Evolutionary conservation across 495 filamentous ascomycete species (phyloP), one percentile per base, ranked within the genome.

Genomic region (Paragyromitra xinjiangensis): DNA sequence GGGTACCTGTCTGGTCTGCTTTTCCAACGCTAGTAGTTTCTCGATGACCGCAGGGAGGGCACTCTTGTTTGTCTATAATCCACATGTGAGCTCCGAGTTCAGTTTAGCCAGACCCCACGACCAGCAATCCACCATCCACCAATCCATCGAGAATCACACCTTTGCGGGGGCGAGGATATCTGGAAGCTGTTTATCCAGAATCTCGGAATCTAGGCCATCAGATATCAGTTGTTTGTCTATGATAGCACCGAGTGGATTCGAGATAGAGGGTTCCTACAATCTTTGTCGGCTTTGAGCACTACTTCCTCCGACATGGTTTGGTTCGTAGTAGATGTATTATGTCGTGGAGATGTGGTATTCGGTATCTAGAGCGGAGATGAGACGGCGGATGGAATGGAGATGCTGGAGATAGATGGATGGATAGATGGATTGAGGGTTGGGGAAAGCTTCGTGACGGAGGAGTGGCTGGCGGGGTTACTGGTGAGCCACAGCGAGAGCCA

Each of bases 1-100:
- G 67, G 77, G 64, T 76, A 97, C 94, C 89, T 99, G 95, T 88
- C 95, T 89, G 65, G 95, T 91, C 86, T 98, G 94, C 85, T 98
- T 99, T 88, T 99, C 95, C 80, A 99, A 86, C 24, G 86, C 85
- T 50, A 94, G 87, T 66, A 98, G 91, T 88, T 97, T 98, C 85
- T 99, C 95, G 80, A 99, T 91, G 76, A 94, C 94, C 42, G 88
- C 90, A 83, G 91, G 89, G 73, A 94, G 86, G 85, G 95, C 92
- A 82, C 86, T 90, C 92, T 96, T 76, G 34, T 53, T 56, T 65
- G 74, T 56, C 56, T 42, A 69, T 64, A 56, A 26, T 58, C 22
- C 24, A 73, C 69, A 48, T 39, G 69, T 72, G 39, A 82, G 78
- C 66, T 62, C 69, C 16, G 14, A 34, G 56, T 77, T 72, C 48